phyloP scores from a whole-genome alignment of 2,329 filamentous ascomycete genomes.

The Nemania sp. region DNA sequence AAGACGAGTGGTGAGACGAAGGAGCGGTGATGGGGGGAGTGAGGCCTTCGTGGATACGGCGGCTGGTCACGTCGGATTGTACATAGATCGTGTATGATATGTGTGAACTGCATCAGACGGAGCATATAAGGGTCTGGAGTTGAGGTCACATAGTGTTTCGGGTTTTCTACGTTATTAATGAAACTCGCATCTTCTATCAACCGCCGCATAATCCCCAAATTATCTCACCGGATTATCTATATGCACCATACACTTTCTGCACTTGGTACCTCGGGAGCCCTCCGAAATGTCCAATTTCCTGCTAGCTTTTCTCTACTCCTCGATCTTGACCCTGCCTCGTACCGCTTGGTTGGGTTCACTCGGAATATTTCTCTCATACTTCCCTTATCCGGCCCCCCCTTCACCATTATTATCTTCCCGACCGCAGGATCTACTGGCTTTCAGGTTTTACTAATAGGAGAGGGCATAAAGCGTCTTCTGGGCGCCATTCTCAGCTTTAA shows the following conservation, averaged over 20 bases:
- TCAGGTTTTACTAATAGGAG: constrained; percentile 47
- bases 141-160: constrained; percentile 6
- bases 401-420: constrained; percentile 8
- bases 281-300: constrained; percentile 44
- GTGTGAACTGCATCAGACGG: constrained; percentile 15
- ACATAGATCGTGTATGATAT: constrained; percentile 32
- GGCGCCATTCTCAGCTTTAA: constrained; percentile 20
- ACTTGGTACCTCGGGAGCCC: constrained; percentile 41
- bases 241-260: no score
- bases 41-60: constrained; percentile 39
- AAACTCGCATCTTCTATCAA: constrained; percentile 20
- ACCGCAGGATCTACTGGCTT: constrained; percentile 39
- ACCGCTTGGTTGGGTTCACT: constrained; percentile 45
- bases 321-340: constrained; percentile 49
- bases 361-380: constrained; percentile 12
- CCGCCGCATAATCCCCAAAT: not conserved
- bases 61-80: constrained; percentile 13
- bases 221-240: not conserved
- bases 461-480: constrained; percentile 36
- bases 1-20: constrained; percentile 47
- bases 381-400: constrained; percentile 21
- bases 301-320: constrained; percentile 44
- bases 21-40: not conserved
- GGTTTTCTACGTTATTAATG: not conserved
- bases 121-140: constrained; percentile 23